Evolutionary conservation across 192 early-diverging fungal species (phyloP).

Genomic region (Funneliformis mosseae): DNA sequence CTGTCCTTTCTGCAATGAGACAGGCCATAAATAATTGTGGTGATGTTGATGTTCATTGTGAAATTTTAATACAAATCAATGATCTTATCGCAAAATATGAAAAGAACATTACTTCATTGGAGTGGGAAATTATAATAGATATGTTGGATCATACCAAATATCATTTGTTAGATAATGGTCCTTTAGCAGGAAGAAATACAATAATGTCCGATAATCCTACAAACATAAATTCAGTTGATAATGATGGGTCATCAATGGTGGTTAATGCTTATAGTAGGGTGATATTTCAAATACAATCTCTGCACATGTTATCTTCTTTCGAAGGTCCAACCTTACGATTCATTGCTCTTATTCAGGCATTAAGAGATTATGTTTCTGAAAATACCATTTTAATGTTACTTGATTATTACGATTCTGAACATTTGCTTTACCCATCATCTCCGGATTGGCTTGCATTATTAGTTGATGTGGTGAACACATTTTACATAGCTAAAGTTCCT

Average conservation of each 20-base stretch:
- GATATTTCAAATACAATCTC: conserved; percentile 36
- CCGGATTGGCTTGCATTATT: conserved; percentile 55
- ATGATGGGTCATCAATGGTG: conserved; percentile 23
- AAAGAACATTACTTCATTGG: conserved; percentile 41
- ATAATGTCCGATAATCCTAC: background rate
- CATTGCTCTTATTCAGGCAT: conserved; percentile 47
- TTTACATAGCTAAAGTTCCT: conserved; percentile 41
- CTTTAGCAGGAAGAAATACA: background rate
- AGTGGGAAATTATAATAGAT: conserved; percentile 57
- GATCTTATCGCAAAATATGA: conserved; percentile 21
- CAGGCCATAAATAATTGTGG: conserved; percentile 31
- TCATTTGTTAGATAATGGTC: conserved; percentile 7
- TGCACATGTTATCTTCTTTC: conserved; percentile 36
- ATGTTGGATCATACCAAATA: conserved; percentile 39
- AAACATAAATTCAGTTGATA: background rate
- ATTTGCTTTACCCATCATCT: conserved; percentile 56
- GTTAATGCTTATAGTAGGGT: conserved; percentile 38
- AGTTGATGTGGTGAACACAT: conserved; percentile 45
- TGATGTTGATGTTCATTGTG: background rate
- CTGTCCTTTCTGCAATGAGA: conserved; percentile 43
- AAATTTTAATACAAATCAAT: conserved; percentile 19
- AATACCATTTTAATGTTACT: conserved; percentile 47
- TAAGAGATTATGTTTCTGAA: conserved; percentile 49
- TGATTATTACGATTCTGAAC: conserved; percentile 54
- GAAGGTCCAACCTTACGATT: conserved; percentile 48